Percentiles rank a stretch among this genome's conserved stretches.
Evolutionary conservation across 1,284 basidiomycete genomes (phyloP).

Genomic region (Ganoderma sinense): DNA sequence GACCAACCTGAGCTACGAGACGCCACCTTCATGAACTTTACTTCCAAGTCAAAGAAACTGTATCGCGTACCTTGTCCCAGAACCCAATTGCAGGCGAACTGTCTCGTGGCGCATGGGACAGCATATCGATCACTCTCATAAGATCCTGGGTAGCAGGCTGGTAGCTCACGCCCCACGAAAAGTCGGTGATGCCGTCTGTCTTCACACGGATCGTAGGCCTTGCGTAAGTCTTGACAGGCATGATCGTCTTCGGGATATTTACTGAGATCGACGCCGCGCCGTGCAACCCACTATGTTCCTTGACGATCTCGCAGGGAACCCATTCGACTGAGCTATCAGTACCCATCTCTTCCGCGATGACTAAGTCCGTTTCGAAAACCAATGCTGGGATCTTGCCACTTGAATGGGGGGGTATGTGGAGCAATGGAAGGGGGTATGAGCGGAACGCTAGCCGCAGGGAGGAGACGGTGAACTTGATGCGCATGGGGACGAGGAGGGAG

Average conservation of each 20-base stretch:
- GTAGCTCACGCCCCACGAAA: conserved; percentile 94
- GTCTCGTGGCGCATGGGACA: conserved; percentile 86
- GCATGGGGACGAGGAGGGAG: conserved; percentile 86
- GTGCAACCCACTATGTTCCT: conserved; percentile 56
- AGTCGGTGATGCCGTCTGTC: conserved; percentile 73
- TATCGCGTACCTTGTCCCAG: conserved; percentile 82
- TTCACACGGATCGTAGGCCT: conserved; percentile 75
- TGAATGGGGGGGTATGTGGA: conserved; percentile 61
- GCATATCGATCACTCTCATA: conserved; percentile 83
- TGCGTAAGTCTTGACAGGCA: conserved; percentile 95
- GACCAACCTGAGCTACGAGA: conserved; percentile 74
- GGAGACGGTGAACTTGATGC: conserved; percentile 76
- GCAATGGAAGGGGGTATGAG: conserved; percentile 81
- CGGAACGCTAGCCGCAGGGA: conserved; percentile 75
- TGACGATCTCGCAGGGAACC: conserved; percentile 72
- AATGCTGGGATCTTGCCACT: conserved; percentile 54
- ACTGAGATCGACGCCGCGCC: conserved; percentile 69
- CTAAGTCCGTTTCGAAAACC: conserved; percentile 82
- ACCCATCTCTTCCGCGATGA: conserved; percentile 92
- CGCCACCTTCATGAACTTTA: neutral
- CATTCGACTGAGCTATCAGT: conserved; percentile 75
- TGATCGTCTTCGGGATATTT: conserved; percentile 89
- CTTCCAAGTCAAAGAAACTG: neutral
- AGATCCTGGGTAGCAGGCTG: conserved; percentile 90
- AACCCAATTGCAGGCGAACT: conserved; percentile 90